Evolutionary conservation across 306 rosid genomes (phyloP), one percentile per base, ranked within the genome.

Genomic region (cucumber (Cucumis sativus)): DNA sequence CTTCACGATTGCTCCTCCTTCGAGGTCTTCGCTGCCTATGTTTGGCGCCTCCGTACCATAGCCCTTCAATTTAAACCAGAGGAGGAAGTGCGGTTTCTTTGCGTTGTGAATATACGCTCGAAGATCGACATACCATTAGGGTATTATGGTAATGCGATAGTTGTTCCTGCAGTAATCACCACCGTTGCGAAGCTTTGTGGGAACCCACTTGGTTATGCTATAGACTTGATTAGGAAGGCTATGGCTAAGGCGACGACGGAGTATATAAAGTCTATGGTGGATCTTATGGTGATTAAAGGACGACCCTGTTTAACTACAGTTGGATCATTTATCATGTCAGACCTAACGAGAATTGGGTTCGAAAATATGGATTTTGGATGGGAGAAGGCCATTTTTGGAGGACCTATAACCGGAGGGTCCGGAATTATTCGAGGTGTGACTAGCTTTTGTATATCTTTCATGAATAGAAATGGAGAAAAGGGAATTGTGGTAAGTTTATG

Each of bases 291-390:
- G 18, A 74, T 12, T 0, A 82, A 39, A 13, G 83, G 82, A 18
- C 62, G 85, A 5, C 84, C 88, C 1, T 0, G 2, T 4, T 82
- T 55, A n/a, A 66, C 62, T 0, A 9, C n/a, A 0, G 35, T 52
- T 0, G 54, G 86, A 0, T 17, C 85, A 1, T 83, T 8, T 0
- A 0, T 76, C 8, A 83, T 91, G 35, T 86, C 89, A 0, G 84
- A 91, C 33, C 0, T 6, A 1, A 52, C 81, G 4, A 77, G 75
- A 21, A 2, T 3, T 0, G 77, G 60, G 6, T 10, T 72, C 0
- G 30, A 9, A 35, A 70, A 82, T 16, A 28, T 87, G 5, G 55
- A 85, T 49, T 89, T 84, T 28, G 92, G 96, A 2, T 87, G 90
- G 91, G 91, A 90, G 8, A 66, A 68, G 33, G 81, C 88, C 0